Conservation (phyloP, 768 basidiomycete species). For the Clavaria fumosa region DNA sequence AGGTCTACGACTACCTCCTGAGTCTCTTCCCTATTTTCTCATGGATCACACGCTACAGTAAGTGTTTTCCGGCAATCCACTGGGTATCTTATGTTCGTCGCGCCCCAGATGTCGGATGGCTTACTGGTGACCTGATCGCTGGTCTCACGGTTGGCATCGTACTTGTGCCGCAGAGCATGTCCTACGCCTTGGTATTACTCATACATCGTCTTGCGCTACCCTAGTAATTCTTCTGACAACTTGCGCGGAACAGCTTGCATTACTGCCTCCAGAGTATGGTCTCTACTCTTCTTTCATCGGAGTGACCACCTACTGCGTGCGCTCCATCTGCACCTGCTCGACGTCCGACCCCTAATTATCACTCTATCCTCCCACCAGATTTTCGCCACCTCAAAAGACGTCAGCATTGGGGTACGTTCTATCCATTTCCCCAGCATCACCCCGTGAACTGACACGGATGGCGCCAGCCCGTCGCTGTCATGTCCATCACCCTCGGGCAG, state of each 20-base stretch:
- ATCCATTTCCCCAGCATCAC: too few relatives aligned
- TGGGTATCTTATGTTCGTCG: neutral
- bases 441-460: too few relatives aligned
- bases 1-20: conserved; percentile 50
- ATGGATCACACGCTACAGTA: conserved; percentile 84
- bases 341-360: conserved; percentile 3
- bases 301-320: conserved; percentile 66
- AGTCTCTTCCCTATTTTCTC: conserved; percentile 72
- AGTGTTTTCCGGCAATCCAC: conserved; percentile 16
- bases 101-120: conserved; percentile 53
- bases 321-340: conserved; percentile 13
- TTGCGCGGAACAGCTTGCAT: conserved; percentile 45
- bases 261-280: conserved; percentile 75
- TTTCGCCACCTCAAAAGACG: conserved; percentile 96
- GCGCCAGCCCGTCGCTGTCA: conserved; percentile 96
- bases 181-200: conserved; percentile 52
- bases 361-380: conserved; percentile 34
- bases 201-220: neutral
- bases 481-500: conserved; percentile 79
- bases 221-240: neutral
- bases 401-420: too few relatives aligned
- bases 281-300: conserved; percentile 91
- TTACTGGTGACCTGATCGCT: conserved; percentile 76
- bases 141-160: conserved; percentile 92
- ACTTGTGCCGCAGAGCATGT: conserved; percentile 88